Evolutionary conservation across 176 grass and related monocot species (phyloP).

Genomic region (Oryza punctata): DNA sequence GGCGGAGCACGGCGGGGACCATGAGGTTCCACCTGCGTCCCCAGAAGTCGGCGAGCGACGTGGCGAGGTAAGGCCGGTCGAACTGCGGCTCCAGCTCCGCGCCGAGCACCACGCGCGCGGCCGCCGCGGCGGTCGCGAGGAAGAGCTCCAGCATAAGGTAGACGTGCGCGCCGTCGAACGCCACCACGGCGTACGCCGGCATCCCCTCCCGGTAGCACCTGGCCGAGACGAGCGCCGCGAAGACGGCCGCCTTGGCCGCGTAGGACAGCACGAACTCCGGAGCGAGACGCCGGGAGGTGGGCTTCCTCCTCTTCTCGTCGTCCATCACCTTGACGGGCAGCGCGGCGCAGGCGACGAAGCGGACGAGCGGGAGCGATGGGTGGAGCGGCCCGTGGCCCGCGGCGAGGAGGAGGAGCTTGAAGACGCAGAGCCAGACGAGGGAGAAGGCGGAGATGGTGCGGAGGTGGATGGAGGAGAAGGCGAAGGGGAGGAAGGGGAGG

Average conservation of each 20-base stretch:
- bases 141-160: slow-evolving; percentile 67
- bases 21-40: slow-evolving; percentile 74
- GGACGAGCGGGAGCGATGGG: slow-evolving; percentile 38
- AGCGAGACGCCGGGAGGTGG: neutral
- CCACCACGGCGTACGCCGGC: slow-evolving; percentile 32
- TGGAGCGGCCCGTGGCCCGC: slow-evolving; percentile 51
- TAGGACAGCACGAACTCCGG: slow-evolving; percentile 8
- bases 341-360: slow-evolving; percentile 53
- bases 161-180: slow-evolving; percentile 55
- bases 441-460: slow-evolving; percentile 72
- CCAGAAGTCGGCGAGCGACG: slow-evolving; percentile 69
- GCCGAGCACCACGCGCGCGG: slow-evolving; percentile 42
- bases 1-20: slow-evolving; percentile 71
- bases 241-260: slow-evolving; percentile 48
- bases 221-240: slow-evolving; percentile 47
- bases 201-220: slow-evolving; percentile 32
- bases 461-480: slow-evolving; percentile 67
- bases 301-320: neutral
- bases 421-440: slow-evolving; percentile 65
- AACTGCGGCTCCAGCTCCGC: slow-evolving; percentile 70
- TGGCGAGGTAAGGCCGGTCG: slow-evolving; percentile 59
- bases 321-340: slow-evolving; percentile 52
- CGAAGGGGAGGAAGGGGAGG: slow-evolving; percentile 57
- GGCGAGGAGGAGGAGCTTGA: slow-evolving; percentile 75
- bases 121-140: slow-evolving; percentile 47